Base-by-base conservation (phyloP, 768 basidiomycete genomes). In the Tylopilus intermedius region DNA sequence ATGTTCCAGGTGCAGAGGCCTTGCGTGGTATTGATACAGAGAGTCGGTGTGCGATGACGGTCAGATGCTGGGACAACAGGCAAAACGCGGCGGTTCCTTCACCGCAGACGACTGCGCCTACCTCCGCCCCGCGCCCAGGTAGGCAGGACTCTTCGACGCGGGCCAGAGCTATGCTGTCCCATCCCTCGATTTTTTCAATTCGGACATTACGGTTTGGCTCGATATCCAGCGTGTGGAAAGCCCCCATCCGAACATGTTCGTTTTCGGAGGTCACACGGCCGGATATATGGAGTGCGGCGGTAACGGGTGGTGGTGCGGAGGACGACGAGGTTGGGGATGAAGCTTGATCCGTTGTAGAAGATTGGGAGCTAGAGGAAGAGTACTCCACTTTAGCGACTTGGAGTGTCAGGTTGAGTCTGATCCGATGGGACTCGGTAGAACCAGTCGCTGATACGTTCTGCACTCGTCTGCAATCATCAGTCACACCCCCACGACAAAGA, bases 81-180 rank as follows among this genome's bases (percentile, higher is more conserved):
- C 96, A 98, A 67, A 99, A 89, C 9, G 91, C 86, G 1, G 96
- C 96, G 2, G 82, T 85, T 18, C 96, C 96, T 76, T 99, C 96
- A 32, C 96, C 95, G 58, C 90, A 92, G 4, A 99, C 91, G 22
- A 99, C 79, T 0, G 96, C 96, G 13, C 90, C 96, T 4, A 99
- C 87, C 63, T 99, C 96, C 5, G 96, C 96, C 0, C 96, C 95
- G 59, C 88, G 76, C 24, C 95, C 96, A n/a, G 93, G 93, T 37
- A 90, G 75, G 50, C 91, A 94, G 21, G 93, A 81, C 56, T 98
- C 96, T 47, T 89, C 77, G 0, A 99, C 81, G 18, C 95, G 77
- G 27, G 82, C 78, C 13, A 87, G 67, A 2, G 94, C 88, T 47
- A 99, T 73, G 53, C 88, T 91, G 63, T 99, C 96, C 96, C 96